Base-by-base conservation (phyloP, 2,329 filamentous ascomycete genomes). In the Colletotrichum sp. region DNA sequence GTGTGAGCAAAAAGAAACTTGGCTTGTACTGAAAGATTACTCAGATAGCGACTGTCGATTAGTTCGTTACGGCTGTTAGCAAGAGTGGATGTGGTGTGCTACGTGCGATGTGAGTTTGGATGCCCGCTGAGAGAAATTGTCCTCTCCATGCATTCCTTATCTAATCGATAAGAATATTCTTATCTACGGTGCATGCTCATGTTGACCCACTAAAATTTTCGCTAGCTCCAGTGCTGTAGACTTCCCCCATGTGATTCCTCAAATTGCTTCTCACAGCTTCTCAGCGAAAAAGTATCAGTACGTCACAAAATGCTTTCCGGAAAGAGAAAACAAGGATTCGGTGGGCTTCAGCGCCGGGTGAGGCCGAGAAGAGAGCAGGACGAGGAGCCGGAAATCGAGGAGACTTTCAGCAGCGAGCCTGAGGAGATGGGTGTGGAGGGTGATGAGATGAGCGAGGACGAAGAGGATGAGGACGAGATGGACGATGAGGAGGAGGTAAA, bases 281-380 rank as follows among this genome's bases (percentile, higher is more conserved):
- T 26, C 10, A 64, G 8, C 44, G 5, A 63, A 18, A 75, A 3
- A 65, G 55, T 65, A 6, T 32, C 32, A 52, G 34, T 10, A 16
- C 10, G 16, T 24, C 7, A 76, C 64, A 66, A 36, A 39, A 76
- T 76, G 75, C 49, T 75, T n/a, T 71, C 72, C 3, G 18, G 76
- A 72, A 71, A 81, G 80, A 69, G 78, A 75, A 67, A 78, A 72
- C 44, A 68, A 36, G 64, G 67, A 3, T 10, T 64, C 4, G 55
- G 60, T 9, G 76, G 74, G 12, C 80, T 88, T 26, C 85, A 86
- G 77, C 84, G 84, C 77, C 84, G 86, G n/a, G 82, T 88, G 72
- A 83, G 83, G 69, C 84, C 85, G 21, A 80, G 81, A 10, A 82
- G 81, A 44, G 84, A 62, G 12, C 39, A 49, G 39, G 59, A 84